These are phyloP conservation scores for Boeremia exigua DNA, from an alignment of 2,329 filamentous ascomycete species.

Conservation along the genomic window DNA sequence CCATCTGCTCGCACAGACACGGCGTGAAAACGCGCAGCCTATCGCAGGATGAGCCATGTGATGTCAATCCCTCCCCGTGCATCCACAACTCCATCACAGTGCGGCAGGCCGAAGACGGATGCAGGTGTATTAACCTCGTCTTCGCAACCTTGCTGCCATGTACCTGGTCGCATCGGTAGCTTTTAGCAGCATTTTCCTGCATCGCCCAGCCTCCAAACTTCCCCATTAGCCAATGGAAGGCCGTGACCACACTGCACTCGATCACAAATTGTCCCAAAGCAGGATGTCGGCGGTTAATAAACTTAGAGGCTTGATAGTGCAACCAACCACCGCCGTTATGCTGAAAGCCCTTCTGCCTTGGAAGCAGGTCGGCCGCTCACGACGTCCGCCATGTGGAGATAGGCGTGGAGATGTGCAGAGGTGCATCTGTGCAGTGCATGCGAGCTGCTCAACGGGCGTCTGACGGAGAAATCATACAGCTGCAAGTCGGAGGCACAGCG, in stretches of 20 bases:
- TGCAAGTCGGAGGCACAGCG: slow-evolving; percentile 34
- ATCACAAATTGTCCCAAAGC: slow-evolving; percentile 39
- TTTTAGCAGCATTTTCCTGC: slow-evolving; percentile 43
- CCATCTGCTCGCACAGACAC: slow-evolving; percentile 29
- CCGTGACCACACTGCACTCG: slow-evolving; percentile 5
- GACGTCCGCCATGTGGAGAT: slow-evolving; percentile 24
- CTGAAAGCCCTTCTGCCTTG: slow-evolving; percentile 12
- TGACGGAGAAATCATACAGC: slow-evolving; percentile 18
- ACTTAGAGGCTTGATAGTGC: slow-evolving; percentile 34
- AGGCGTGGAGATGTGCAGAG: slow-evolving; percentile 34
- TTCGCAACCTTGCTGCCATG: slow-evolving; percentile 17
- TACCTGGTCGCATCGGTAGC: slow-evolving; percentile 35
- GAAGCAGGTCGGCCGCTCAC: slow-evolving; percentile 18
- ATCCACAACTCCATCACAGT: slow-evolving; percentile 40
- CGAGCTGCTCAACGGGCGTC: slow-evolving; percentile 15
- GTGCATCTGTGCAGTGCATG: slow-evolving; percentile 17
- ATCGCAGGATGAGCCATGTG: slow-evolving; percentile 36
- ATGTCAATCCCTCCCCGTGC: slow-evolving; percentile 33
- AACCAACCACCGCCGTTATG: slow-evolving; percentile 32
- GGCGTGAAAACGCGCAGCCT: slow-evolving; percentile 38
- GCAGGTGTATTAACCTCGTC: slow-evolving; percentile 19
- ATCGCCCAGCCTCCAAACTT: slow-evolving; percentile 33
- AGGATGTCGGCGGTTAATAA: slow-evolving; percentile 43
- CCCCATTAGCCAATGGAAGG: slow-evolving; percentile 6
- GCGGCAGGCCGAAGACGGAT: slow-evolving; percentile 29